Conservation (phyloP, 225 moss, liverwort and hornwort species). For the Marchantia paleacea region DNA sequence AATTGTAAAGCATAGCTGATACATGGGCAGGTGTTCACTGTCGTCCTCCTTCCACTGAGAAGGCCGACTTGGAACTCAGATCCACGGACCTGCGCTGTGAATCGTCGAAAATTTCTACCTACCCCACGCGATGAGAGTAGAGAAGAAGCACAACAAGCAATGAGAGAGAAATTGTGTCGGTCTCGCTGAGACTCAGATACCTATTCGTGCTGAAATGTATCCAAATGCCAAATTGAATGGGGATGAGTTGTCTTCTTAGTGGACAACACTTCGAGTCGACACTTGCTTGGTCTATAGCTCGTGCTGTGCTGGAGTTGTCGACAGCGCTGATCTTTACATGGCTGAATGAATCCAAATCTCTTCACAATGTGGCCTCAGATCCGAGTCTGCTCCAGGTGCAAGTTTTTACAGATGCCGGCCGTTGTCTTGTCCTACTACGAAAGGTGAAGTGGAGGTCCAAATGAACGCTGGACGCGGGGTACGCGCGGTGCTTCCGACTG, state of each 20-base stretch:
- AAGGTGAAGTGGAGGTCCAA: neutral
- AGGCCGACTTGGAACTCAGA: constrained; percentile 14
- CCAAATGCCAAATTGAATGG: neutral
- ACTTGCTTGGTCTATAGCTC: neutral
- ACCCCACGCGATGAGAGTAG: too few relatives aligned
- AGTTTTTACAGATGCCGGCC: constrained; percentile 5
- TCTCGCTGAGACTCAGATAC: neutral
- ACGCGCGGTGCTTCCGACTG: neutral
- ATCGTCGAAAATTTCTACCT: constrained; percentile 1
- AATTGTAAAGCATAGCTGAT: too few relatives aligned
- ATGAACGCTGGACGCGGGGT: constrained; percentile 1
- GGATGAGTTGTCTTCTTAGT: neutral
- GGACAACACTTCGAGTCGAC: too few relatives aligned
- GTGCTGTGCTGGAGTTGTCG: neutral
- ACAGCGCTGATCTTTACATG: neutral
- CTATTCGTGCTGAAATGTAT: too few relatives aligned
- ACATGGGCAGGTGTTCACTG: neutral
- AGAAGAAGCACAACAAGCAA: neutral
- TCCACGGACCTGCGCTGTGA: neutral
- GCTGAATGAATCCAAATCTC: neutral
- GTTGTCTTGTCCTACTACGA: too few relatives aligned
- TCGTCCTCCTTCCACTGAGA: neutral
- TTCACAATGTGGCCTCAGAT: neutral
- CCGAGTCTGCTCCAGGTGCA: neutral
- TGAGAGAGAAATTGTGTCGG: neutral